Evolutionary conservation across 352 stramenopile species (phyloP).

Genomic region (Phytophthora multivora): DNA sequence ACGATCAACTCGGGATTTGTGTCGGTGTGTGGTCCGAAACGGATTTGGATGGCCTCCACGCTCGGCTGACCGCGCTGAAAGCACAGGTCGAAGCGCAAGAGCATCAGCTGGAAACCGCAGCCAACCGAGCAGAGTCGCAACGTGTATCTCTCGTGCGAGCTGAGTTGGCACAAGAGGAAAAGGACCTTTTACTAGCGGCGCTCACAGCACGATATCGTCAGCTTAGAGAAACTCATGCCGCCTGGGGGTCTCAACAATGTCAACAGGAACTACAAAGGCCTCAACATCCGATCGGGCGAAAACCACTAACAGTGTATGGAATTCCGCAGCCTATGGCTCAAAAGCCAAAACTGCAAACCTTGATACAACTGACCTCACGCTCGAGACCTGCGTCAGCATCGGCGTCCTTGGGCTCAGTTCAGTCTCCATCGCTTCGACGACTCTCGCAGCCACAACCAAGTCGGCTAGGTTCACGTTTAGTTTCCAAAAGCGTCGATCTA

Average conservation of each 20-base stretch:
- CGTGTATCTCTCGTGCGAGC: conserved; percentile 41
- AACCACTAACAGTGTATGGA: conserved; percentile 60
- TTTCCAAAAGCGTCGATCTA: background rate
- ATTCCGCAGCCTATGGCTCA: conserved; percentile 44
- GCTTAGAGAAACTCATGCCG: conserved; percentile 28
- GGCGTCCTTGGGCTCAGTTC: conserved; percentile 15
- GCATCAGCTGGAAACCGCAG: conserved; percentile 11
- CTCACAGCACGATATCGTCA: conserved; percentile 53
- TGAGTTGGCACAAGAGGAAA: conserved; percentile 56
- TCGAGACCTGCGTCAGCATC: conserved; percentile 30
- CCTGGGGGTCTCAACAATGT: conserved; percentile 5
- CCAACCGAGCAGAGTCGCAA: conserved; percentile 36
- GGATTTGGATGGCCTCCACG: conserved; percentile 50
- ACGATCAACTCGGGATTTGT: conserved; percentile 51
- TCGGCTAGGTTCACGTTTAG: conserved; percentile 18
- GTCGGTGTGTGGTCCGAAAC: conserved; percentile 55
- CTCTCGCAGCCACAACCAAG: conserved; percentile 25
- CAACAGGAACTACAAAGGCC: conserved; percentile 1
- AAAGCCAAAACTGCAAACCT: conserved; percentile 35
- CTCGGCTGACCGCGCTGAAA: conserved; percentile 21
- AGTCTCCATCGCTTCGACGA: conserved; percentile 8
- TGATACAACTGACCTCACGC: conserved; percentile 23
- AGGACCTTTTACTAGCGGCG: conserved; percentile 58
- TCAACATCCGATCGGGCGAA: conserved; percentile 9
- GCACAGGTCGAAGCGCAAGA: conserved; percentile 15